A percentile compares a stretch with the other conserved stretches of the same genome.
phyloP scores from a whole-genome alignment of 768 basidiomycete species.

The Melanogaster broomeanus region DNA sequence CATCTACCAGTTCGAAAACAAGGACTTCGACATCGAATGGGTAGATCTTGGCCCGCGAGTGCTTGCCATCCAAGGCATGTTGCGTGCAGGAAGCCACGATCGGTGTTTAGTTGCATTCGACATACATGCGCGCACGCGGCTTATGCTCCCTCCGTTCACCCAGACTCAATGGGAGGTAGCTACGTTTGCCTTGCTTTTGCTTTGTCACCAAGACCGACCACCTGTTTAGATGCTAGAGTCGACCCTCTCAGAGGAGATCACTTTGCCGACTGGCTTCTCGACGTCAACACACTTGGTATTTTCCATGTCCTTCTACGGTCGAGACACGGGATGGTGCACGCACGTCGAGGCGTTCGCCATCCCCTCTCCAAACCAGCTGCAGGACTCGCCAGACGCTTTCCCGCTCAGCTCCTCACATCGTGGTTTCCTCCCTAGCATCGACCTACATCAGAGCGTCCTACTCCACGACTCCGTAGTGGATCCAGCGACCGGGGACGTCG shows the following conservation, averaged over 20 bases:
- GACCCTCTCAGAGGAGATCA: not conserved
- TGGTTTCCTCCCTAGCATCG: constrained; percentile 4
- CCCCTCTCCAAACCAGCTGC: not conserved
- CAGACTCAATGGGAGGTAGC: constrained; percentile 1
- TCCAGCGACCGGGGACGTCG: constrained; percentile 5
- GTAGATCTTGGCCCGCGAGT: constrained; percentile 18
- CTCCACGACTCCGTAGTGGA: constrained; percentile 14
- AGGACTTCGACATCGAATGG: not conserved
- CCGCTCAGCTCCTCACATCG: constrained; percentile 11
- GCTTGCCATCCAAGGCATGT: constrained; percentile 3
- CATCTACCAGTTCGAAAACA: constrained; percentile 12
- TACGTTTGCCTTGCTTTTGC: not conserved
- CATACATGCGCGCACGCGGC: constrained; percentile 10
- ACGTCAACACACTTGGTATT: constrained; percentile 23
- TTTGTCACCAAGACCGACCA: not conserved
- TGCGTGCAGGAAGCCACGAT: not conserved
- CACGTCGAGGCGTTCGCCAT: constrained; percentile 14
- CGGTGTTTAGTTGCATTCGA: constrained; percentile 12
- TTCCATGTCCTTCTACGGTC: not conserved
- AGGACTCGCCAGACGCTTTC: not conserved
- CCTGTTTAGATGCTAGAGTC: constrained; percentile 1
- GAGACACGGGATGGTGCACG: constrained; percentile 1
- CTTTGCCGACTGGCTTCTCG: constrained; percentile 6
- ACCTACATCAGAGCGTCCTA: not conserved
- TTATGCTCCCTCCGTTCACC: not conserved